Conservation (phyloP, 2,329 filamentous ascomycete species). For the Pezicula neosporulosa region DNA sequence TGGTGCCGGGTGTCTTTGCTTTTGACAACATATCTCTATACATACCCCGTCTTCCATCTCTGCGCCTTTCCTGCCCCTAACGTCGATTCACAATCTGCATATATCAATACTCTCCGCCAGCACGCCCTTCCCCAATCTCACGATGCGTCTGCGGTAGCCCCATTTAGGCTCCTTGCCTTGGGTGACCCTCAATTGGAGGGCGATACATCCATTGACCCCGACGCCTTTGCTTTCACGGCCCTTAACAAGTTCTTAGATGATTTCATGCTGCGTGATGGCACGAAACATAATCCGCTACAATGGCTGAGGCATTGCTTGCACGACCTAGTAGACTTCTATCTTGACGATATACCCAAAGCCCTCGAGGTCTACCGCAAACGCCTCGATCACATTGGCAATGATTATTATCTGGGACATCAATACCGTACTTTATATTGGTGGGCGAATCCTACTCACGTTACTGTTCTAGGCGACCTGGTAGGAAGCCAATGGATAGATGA, state of each 20-base stretch:
- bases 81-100: slow-evolving; percentile 18
- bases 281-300: slow-evolving; percentile 45
- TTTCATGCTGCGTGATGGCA: slow-evolving; percentile 28
- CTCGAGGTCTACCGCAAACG: slow-evolving; percentile 70
- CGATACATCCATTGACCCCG: slow-evolving; percentile 70
- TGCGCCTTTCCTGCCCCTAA: slow-evolving; percentile 69
- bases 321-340: slow-evolving; percentile 56
- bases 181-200: slow-evolving; percentile 94
- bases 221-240: slow-evolving; percentile 52
- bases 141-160: slow-evolving; percentile 44
- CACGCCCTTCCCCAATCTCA: slow-evolving; percentile 20
- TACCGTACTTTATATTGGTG: slow-evolving; percentile 83
- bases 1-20: slow-evolving; percentile 63
- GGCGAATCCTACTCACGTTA: slow-evolving; percentile 79
- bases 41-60: slow-evolving; percentile 76
- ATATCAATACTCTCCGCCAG: slow-evolving; percentile 20
- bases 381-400: slow-evolving; percentile 88
- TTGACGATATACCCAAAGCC: slow-evolving; percentile 66
- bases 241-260: slow-evolving; percentile 33
- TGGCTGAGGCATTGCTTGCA: slow-evolving; percentile 52
- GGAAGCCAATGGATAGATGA: slow-evolving; percentile 94
- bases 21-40: slow-evolving; percentile 76
- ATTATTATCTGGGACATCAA: slow-evolving; percentile 91
- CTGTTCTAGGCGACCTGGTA: slow-evolving; percentile 85
- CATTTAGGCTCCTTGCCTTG: slow-evolving; percentile 82